A percentile compares a stretch with the other conserved stretches of the same genome.
Conservation (phyloP, 345 rosid genomes). For the Limnanthes douglasii region DNA sequence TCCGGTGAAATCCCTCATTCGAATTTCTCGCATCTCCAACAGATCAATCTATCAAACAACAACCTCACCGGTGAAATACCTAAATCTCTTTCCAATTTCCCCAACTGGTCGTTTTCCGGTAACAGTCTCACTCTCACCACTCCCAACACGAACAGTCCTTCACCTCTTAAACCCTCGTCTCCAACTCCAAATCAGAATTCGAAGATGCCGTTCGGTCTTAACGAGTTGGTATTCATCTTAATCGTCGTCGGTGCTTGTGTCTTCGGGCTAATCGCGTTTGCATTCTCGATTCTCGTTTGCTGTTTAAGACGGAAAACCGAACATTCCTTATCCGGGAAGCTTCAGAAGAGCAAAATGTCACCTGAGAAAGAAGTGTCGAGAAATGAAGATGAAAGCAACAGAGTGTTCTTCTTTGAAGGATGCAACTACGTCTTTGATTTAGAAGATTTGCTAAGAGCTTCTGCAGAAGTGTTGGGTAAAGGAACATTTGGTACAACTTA, state of each 20-base stretch:
- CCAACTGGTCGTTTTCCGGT: constrained; percentile 42
- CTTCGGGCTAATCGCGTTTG: constrained; percentile 27
- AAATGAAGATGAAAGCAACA: constrained; percentile 67
- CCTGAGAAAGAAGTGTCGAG: constrained; percentile 70
- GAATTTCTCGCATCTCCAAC: constrained; percentile 29
- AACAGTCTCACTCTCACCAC: constrained; percentile 13
- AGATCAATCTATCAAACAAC: constrained; percentile 51
- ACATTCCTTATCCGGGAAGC: constrained; percentile 24
- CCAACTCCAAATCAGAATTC: constrained; percentile 9
- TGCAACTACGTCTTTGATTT: constrained; percentile 78
- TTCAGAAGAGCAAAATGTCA: constrained; percentile 65
- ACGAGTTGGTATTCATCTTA: constrained; percentile 37
- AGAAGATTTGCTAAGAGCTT: constrained; percentile 94
- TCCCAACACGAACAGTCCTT: constrained; percentile 12
- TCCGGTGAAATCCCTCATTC: constrained; percentile 69
- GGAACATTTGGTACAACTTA: constrained; percentile 91
- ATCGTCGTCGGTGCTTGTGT: constrained; percentile 30
- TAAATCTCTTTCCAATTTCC: constrained; percentile 46
- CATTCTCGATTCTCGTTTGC: constrained; percentile 33
- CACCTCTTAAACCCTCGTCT: constrained; percentile 12
- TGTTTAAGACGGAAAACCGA: constrained; percentile 31
- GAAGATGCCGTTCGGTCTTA: constrained; percentile 15
- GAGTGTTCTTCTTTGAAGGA: constrained; percentile 88
- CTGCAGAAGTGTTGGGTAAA: constrained; percentile 95
- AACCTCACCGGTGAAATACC: constrained; percentile 52